Base-by-base conservation (phyloP, 345 rosid species). In the Iberis pinnata region DNA sequence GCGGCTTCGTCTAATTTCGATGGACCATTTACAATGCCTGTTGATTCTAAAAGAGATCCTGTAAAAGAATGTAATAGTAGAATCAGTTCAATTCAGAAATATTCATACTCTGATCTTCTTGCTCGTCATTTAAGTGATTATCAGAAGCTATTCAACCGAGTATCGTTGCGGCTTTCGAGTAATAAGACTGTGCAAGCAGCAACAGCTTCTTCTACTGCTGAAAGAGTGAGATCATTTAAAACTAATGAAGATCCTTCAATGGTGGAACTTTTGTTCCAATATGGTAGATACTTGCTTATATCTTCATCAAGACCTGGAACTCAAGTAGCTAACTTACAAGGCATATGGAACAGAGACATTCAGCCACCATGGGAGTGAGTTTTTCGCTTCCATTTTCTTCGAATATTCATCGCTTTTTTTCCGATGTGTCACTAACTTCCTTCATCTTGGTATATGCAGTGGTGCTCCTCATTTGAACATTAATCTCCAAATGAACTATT, bases 401-500 rank as follows among this genome's bases (percentile, higher is more conserved):
- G 17, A 2, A 40, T 3, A 46, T 25, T 17, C 19, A 26, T 13
- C 29, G 42, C 14, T 56, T 63, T 22, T 20, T 18, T n/a, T n/a
- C n/a, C 25, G 20, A 13, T 52, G 48, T 53, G 4, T 4, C 18
- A 53, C 54, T 8, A 29, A 46, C 64, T 56, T 4, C 5, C 4
- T 44, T 37, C 33, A 53, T 56, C 19, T 70, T 0, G 2, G 43
- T 25, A 26, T 56, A 33, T 69, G 58, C 86, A 92, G 97, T 64
- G 75, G 78, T 48, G 90, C 97, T 69, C 97, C 92, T 60, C 96
- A 88, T 71, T 37, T 79, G 80, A 92, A 92, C 72, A 88, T 92
- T 61, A 92, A 92, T 70, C 84, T 92, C 38, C 82, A 92, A 77
- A 92, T 92, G 98, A 92, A 88, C 66, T 92, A 88, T 64, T 92